Evolutionary conservation across 2,329 filamentous ascomycete genomes (phyloP).

Genomic region (Aspergillus tamarii): DNA sequence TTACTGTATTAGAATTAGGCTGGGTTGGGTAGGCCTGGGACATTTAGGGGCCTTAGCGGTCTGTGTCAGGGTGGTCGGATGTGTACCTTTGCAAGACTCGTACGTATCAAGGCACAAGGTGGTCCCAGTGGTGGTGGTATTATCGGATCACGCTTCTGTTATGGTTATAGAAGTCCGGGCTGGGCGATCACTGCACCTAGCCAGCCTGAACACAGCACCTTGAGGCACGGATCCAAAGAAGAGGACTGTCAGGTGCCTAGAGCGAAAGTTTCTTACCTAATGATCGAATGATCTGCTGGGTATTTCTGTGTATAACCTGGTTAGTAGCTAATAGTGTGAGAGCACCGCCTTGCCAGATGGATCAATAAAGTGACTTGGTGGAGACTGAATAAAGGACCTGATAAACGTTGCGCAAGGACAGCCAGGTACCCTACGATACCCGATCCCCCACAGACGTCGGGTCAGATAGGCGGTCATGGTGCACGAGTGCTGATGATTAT

Average conservation of each 20-base stretch:
- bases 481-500: constrained; percentile 20
- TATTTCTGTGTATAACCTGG: not conserved
- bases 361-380: constrained; percentile 26
- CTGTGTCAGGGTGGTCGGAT: not conserved
- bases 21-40: not conserved
- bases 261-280: not conserved
- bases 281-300: not conserved
- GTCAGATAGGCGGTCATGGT: constrained; percentile 9
- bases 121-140: not conserved
- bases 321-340: not conserved
- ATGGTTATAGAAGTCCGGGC: not conserved
- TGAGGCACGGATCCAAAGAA: not conserved
- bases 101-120: not conserved
- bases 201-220: not conserved
- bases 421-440: constrained; percentile 3
- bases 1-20: constrained; percentile 7
- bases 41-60: not conserved
- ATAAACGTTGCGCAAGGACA: constrained; percentile 15
- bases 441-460: constrained; percentile 14
- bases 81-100: not conserved
- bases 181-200: not conserved
- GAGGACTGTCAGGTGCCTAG: not conserved
- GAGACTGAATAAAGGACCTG: constrained; percentile 13
- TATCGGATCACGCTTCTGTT: not conserved
- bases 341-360: not conserved